A percentile compares a stretch with the other conserved stretches of the same genome.
phyloP scores from a whole-genome alignment of 2,329 filamentous ascomycete species.

The Pseudocercospora macadamiae region DNA sequence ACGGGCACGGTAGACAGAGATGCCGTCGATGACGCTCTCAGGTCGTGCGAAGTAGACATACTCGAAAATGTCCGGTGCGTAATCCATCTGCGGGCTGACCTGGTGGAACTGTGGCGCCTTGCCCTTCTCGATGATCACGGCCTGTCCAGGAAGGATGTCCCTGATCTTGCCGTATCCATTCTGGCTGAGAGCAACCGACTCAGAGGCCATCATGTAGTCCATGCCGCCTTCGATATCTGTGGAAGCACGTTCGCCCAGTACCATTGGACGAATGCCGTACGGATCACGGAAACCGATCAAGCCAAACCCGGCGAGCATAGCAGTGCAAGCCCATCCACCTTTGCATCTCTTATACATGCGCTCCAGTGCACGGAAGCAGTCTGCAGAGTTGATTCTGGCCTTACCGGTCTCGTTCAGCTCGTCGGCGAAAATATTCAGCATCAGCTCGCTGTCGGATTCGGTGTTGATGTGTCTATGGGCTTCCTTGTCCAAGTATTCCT shows the following conservation, averaged over 20 bases:
- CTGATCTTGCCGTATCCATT: conserved; percentile 76
- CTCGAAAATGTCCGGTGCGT: conserved; percentile 85
- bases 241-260: conserved; percentile 70
- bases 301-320: conserved; percentile 81
- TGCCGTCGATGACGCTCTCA: conserved; percentile 82
- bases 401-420: conserved; percentile 80
- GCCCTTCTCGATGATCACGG: conserved; percentile 83
- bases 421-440: conserved; percentile 86
- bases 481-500: conserved; percentile 72
- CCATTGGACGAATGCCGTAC: conserved; percentile 80
- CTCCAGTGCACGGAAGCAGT: conserved; percentile 72
- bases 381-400: conserved; percentile 74
- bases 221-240: conserved; percentile 53
- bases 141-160: conserved; percentile 81
- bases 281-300: conserved; percentile 78
- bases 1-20: conserved; percentile 80
- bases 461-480: conserved; percentile 88
- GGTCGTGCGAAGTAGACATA: conserved; percentile 86
- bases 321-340: conserved; percentile 78
- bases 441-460: conserved; percentile 83
- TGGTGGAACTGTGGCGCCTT: conserved; percentile 73
- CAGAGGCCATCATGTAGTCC: conserved; percentile 91
- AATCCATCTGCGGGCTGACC: conserved; percentile 67
- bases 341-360: conserved; percentile 73
- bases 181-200: conserved; percentile 80